Percentiles rank a stretch among this genome's conserved stretches.
These are phyloP conservation scores for Phialophora tarda DNA, from an alignment of 2,329 filamentous ascomycete genomes.

Conservation along the genomic window DNA sequence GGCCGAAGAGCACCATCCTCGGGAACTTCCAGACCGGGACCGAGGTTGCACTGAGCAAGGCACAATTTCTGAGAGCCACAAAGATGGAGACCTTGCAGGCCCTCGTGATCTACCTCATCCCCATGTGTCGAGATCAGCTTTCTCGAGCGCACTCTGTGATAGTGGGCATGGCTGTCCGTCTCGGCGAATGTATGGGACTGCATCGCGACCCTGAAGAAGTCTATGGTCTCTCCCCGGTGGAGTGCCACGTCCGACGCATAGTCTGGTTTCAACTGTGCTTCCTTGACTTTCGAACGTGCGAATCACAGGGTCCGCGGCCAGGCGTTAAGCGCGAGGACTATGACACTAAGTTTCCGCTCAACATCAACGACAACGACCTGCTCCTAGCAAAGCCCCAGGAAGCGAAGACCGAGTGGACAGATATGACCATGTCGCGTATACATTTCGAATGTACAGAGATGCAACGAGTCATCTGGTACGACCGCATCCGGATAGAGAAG, in stretches of 20 bases:
- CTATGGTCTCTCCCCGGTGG: slow-evolving; percentile 69
- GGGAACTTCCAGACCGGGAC: slow-evolving; percentile 69
- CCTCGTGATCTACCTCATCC: slow-evolving; percentile 71
- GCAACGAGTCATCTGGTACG: slow-evolving; percentile 72
- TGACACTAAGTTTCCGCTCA: slow-evolving; percentile 73
- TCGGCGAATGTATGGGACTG: slow-evolving; percentile 78
- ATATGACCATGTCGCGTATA: slow-evolving; percentile 70
- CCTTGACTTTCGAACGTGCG: slow-evolving; percentile 74
- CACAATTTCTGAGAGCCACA: slow-evolving; percentile 73
- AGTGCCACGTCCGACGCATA: slow-evolving; percentile 72
- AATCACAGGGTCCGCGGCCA: slow-evolving; percentile 73
- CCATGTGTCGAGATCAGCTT: slow-evolving; percentile 72
- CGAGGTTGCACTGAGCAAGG: slow-evolving; percentile 70
- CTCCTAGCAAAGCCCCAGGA: slow-evolving; percentile 53
- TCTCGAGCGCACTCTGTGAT: slow-evolving; percentile 75
- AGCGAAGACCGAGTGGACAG: slow-evolving; percentile 63
- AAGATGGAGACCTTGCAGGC: slow-evolving; percentile 77
- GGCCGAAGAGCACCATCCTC: slow-evolving; percentile 63
- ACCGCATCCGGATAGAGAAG: slow-evolving; percentile 68
- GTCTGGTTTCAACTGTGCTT: slow-evolving; percentile 81
- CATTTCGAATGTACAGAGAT: slow-evolving; percentile 76
- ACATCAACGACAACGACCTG: slow-evolving; percentile 70
- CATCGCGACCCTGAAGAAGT: slow-evolving; percentile 69
- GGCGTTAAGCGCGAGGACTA: slow-evolving; percentile 76
- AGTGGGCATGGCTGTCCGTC: slow-evolving; percentile 71